A percentile compares a stretch with the other conserved stretches of the same genome.
Evolutionary conservation across 345 rosid genomes (phyloP).

Genomic region (Bruguiera gymnorhiza): DNA sequence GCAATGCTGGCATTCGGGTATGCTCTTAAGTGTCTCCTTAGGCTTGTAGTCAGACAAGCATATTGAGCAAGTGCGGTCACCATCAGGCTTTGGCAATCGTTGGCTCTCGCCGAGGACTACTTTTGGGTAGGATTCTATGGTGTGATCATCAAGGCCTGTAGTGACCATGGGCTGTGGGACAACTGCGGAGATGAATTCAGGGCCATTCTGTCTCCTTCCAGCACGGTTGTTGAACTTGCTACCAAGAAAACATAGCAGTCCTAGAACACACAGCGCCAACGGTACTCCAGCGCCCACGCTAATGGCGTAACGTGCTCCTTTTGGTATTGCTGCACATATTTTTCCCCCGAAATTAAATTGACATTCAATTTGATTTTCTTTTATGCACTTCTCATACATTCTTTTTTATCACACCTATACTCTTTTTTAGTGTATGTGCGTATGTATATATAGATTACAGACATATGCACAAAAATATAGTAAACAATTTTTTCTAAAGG

Average conservation of each 20-base stretch:
- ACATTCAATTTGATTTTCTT: too few species aligned
- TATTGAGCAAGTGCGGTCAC: slow-evolving; percentile 56
- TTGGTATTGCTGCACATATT: slow-evolving; percentile 37
- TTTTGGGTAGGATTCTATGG: slow-evolving; percentile 51
- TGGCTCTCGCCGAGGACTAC: slow-evolving; percentile 58
- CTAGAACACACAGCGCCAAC: slow-evolving; percentile 29
- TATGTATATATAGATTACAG: too few species aligned
- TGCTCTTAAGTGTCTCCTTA: slow-evolving; percentile 45
- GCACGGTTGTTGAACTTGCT: slow-evolving; percentile 29
- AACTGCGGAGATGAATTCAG: slow-evolving; percentile 25
- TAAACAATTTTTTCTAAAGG: too few species aligned
- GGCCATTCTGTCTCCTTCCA: slow-evolving; percentile 3
- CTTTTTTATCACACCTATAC: too few species aligned
- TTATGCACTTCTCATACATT: too few species aligned
- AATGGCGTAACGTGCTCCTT: slow-evolving; percentile 43
- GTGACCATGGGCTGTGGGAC: slow-evolving; percentile 1
- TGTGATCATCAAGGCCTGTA: slow-evolving; percentile 40
- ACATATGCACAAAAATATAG: too few species aligned
- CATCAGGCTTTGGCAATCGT: slow-evolving; percentile 52
- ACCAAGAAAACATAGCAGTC: slow-evolving; percentile 37
- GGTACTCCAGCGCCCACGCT: slow-evolving; percentile 60
- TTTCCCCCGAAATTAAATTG: too few species aligned
- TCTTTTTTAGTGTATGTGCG: too few species aligned
- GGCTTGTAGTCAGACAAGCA: slow-evolving; percentile 57
- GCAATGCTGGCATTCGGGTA: slow-evolving; percentile 72